phyloP scores from a whole-genome alignment of 1,139 yeast species.

The Suhomyces yuchorum region DNA sequence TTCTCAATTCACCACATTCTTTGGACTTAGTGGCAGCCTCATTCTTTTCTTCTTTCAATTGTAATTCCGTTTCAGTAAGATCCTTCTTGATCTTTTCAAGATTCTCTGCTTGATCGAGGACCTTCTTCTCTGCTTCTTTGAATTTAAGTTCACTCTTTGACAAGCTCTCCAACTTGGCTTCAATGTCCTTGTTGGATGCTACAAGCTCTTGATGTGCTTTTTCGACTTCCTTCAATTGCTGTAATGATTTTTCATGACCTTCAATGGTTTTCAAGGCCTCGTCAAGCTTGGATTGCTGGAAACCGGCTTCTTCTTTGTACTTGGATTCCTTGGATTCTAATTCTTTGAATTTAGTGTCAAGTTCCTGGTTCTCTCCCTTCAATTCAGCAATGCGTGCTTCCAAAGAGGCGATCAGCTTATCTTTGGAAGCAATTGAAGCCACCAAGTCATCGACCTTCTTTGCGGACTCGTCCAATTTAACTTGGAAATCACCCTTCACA shows the following conservation, averaged over 20 bases:
- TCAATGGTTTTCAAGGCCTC: background rate
- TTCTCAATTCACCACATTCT: background rate
- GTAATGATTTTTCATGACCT: background rate
- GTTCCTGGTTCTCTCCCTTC: background rate
- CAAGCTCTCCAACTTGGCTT: background rate
- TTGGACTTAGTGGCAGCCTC: background rate
- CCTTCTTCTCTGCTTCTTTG: background rate
- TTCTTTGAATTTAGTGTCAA: background rate
- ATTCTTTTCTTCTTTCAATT: background rate
- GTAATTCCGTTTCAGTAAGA: background rate
- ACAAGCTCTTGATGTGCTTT: background rate
- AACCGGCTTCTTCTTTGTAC: background rate
- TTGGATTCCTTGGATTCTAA: background rate
- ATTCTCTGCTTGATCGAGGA: background rate
- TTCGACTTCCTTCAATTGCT: constrained; percentile 4
- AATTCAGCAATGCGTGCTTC: background rate
- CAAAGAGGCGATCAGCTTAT: background rate
- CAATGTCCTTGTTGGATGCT: constrained; percentile 2
- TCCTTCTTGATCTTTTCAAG: background rate
- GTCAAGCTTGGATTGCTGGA: background rate
- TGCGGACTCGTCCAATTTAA: background rate
- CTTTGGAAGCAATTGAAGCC: background rate
- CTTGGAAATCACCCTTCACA: constrained; percentile 1
- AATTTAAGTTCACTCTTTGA: constrained; percentile 3
- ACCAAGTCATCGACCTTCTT: background rate